Conservation (phyloP, 495 filamentous ascomycete genomes). For the Neurospora sp. region DNA sequence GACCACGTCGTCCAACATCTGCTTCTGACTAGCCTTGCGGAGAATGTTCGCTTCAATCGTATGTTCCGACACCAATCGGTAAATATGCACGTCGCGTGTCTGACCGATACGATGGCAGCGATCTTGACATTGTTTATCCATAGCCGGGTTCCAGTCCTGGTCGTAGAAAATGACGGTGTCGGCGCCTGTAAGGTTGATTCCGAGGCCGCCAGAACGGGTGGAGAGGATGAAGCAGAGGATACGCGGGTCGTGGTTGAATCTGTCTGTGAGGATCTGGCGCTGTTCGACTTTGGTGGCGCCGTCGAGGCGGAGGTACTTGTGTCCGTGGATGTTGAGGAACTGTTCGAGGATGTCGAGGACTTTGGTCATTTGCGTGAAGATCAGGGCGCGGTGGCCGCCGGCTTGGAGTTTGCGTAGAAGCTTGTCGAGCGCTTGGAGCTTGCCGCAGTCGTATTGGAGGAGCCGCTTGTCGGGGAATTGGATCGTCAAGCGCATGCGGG, state of each 20-base stretch:
- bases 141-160: constrained; percentile 98
- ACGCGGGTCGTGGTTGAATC: constrained; percentile 89
- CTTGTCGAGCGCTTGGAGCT: constrained; percentile 81
- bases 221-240: constrained; percentile 95
- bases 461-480: constrained; percentile 95
- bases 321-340: constrained; percentile 95
- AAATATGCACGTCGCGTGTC: constrained; percentile 96
- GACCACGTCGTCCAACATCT: constrained; percentile 94
- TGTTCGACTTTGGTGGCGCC: constrained; percentile 91
- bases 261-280: constrained; percentile 88
- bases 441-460: constrained; percentile 95
- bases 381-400: constrained; percentile 84
- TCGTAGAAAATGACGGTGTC: constrained; percentile 99
- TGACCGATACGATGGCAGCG: constrained; percentile 96
- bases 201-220: constrained; percentile 86
- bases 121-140: constrained; percentile 99
- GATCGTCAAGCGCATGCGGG: constrained; percentile 84
- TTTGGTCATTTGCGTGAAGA: constrained; percentile 99
- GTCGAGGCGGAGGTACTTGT: constrained; percentile 86
- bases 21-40: constrained; percentile 91
- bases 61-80: constrained; percentile 91
- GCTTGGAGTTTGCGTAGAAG: constrained; percentile 81
- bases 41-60: constrained; percentile 99
- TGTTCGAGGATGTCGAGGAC: constrained; percentile 96
- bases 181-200: constrained; percentile 93